phyloP scores from a whole-genome alignment of 31 red algal species.

The Odonthalia washingtoniensis region DNA sequence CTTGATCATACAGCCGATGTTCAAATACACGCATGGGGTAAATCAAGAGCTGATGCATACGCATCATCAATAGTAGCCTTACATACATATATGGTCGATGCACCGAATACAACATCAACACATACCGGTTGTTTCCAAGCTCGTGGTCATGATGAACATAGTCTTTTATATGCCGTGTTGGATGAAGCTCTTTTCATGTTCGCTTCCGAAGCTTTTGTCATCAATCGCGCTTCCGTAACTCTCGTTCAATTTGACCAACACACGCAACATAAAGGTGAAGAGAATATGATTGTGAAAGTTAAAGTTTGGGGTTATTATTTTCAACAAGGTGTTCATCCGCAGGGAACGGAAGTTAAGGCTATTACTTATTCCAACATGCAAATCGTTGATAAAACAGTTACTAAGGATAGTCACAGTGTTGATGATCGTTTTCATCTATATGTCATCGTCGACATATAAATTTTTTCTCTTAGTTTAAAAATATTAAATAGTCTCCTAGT shows the following conservation, averaged over 20 bases:
- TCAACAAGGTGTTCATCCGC: slow-evolving; percentile 45
- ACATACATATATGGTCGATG: slow-evolving; percentile 81
- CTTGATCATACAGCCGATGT: slow-evolving; percentile 98
- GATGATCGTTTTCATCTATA: slow-evolving; percentile 47
- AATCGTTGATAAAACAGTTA: slow-evolving; percentile 50
- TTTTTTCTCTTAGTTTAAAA: too few species aligned
- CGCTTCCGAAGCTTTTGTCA: slow-evolving; percentile 72
- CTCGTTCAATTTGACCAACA: slow-evolving; percentile 40
- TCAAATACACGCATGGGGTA: slow-evolving; percentile 90
- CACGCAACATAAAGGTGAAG: slow-evolving; percentile 1
- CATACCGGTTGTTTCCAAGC: neutral
- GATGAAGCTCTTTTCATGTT: slow-evolving; percentile 91
- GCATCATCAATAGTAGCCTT: slow-evolving; percentile 78
- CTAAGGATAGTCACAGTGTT: too few species aligned
- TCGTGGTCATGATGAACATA: slow-evolving; percentile 84
- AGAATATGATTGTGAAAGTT: neutral
- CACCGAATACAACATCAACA: neutral
- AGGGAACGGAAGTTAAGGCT: slow-evolving; percentile 97
- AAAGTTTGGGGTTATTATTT: slow-evolving; percentile 55
- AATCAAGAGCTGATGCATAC: slow-evolving; percentile 60
- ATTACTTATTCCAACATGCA: slow-evolving; percentile 97
- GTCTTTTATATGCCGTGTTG: slow-evolving; percentile 87
- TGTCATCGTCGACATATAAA: slow-evolving; percentile 94
- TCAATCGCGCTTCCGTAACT: slow-evolving; percentile 58
- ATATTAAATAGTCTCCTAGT: too few species aligned